These are phyloP conservation scores for Naematelia aurantialba DNA, from an alignment of 768 basidiomycete genomes.

Conservation along the genomic window DNA sequence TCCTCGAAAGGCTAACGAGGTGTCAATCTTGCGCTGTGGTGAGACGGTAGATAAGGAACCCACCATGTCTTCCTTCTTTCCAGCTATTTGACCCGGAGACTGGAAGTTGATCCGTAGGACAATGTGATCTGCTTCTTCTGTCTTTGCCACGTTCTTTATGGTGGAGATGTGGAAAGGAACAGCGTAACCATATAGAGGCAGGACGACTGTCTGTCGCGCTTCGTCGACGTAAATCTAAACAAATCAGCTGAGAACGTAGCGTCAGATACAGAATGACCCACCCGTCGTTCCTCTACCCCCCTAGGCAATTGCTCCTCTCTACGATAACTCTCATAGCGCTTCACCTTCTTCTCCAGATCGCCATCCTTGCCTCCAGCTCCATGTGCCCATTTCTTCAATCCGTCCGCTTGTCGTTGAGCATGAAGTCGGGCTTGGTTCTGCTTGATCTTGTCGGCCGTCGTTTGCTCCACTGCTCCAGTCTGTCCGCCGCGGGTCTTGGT, in stretches of 20 bases:
- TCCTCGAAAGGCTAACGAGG: constrained; percentile 63
- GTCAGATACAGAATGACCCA: constrained; percentile 52
- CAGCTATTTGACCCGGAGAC: constrained; percentile 92
- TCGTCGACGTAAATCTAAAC: constrained; percentile 82
- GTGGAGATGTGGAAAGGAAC: constrained; percentile 98
- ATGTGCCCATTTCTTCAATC: constrained; percentile 76
- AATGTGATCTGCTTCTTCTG: constrained; percentile 90
- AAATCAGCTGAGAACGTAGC: constrained; percentile 4
- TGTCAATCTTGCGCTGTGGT: background rate
- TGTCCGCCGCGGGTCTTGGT: constrained; percentile 80
- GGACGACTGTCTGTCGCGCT: constrained; percentile 79
- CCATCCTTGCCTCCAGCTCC: constrained; percentile 69
- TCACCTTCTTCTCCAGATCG: constrained; percentile 90
- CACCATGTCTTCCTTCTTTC: constrained; percentile 98
- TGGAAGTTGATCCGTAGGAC: constrained; percentile 97
- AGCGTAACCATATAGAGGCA: constrained; percentile 91
- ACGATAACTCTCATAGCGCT: constrained; percentile 93
- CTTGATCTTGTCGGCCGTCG: constrained; percentile 70
- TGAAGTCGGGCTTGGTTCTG: constrained; percentile 87
- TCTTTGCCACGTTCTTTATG: constrained; percentile 96
- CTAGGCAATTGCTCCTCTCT: constrained; percentile 83
- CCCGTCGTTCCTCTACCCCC: constrained; percentile 75
- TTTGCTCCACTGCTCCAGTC: constrained; percentile 75
- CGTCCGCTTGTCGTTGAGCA: constrained; percentile 67
- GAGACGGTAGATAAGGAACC: constrained; percentile 19